Base-by-base conservation (phyloP, 2,329 filamentous ascomycete genomes). In the Aureobasidium sp. region DNA sequence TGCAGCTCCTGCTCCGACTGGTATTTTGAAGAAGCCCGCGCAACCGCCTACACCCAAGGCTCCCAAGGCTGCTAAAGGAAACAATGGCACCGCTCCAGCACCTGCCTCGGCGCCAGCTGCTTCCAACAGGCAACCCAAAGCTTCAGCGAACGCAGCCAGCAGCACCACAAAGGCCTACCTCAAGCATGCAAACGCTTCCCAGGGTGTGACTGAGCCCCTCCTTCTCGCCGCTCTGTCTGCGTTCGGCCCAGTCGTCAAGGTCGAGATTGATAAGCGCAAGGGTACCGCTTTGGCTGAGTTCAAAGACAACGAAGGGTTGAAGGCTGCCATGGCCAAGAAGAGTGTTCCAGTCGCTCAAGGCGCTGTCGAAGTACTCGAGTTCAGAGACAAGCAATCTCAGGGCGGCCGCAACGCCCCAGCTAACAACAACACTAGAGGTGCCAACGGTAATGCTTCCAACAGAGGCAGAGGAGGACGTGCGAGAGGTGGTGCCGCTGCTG, bases 261-360 rank as follows among this genome's bases (percentile, higher is more conserved):
- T 96, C 20, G 93, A 97, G 69, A 93, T 97, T 60, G 93, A 97
- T 72, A 92, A 92, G 74, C 89, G 92, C 70, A 97, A 97, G 74
- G 92, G 92, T 0, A 96, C 96, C 69, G 93, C 92, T 2, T 96
- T 97, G 72, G 87, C 96, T 43, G 90, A 96, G 66, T 97, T 97
- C 76, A 82, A 84, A 10, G 86, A 91, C 26, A 82, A 87, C 0
- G 85, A 87, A 9, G 82, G 83, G 10, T 79, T 97, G 29, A 84
- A 84, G 68, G 91, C 89, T 70, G 93, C 93, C 5, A 86, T 96
- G 70, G 82, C 85, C 17, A 89, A 89, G 13, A 95, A 91, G 70
- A 90, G 90, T 0, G 82, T 97, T 34, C 79, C 87, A 24, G 87
- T 97, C 12, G 92, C 88, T 0, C 89, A 95, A 71, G 92, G 90